These are phyloP conservation scores for Panicum virgatum DNA, from an alignment of 202 grass and related monocot genomes.

Conservation along the genomic window DNA sequence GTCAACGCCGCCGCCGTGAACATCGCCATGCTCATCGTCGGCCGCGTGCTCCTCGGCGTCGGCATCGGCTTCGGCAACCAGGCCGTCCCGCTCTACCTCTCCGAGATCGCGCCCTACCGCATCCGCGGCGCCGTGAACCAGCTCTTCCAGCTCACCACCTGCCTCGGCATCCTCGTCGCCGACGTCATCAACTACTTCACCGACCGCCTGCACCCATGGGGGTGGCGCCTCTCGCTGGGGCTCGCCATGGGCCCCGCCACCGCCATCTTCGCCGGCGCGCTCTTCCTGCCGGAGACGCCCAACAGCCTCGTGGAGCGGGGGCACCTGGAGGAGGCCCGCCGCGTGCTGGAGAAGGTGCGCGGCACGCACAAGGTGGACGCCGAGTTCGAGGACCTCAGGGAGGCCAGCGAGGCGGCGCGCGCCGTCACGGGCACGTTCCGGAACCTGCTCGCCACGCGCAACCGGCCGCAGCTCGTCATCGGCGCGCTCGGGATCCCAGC, in stretches of 20 bases:
- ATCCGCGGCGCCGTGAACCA: constrained; percentile 99
- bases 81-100: constrained; percentile 86
- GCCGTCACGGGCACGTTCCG: constrained; percentile 73
- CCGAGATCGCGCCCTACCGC: constrained; percentile 81
- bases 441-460: constrained; percentile 65
- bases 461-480: constrained; percentile 88
- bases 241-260: constrained; percentile 81
- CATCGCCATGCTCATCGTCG: constrained; percentile 83
- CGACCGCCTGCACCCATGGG: constrained; percentile 83
- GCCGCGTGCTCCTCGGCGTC: constrained; percentile 73
- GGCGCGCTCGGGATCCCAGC: constrained; percentile 94
- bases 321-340: constrained; percentile 57
- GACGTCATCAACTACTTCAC: constrained; percentile 94
- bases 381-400: constrained; percentile 86
- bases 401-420: constrained; percentile 76
- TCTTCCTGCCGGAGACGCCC: constrained; percentile 86
- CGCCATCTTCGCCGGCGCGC: constrained; percentile 72
- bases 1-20: constrained; percentile 76
- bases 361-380: constrained; percentile 88
- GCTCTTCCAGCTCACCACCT: constrained; percentile 95
- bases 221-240: constrained; percentile 83
- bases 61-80: constrained; percentile 98
- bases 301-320: constrained; percentile 94
- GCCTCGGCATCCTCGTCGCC: constrained; percentile 83
- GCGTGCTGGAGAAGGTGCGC: constrained; percentile 80